These are phyloP conservation scores for Hepatocystis sp. DNA, from an alignment of 169 alveolate genomes.

Conservation along the genomic window DNA sequence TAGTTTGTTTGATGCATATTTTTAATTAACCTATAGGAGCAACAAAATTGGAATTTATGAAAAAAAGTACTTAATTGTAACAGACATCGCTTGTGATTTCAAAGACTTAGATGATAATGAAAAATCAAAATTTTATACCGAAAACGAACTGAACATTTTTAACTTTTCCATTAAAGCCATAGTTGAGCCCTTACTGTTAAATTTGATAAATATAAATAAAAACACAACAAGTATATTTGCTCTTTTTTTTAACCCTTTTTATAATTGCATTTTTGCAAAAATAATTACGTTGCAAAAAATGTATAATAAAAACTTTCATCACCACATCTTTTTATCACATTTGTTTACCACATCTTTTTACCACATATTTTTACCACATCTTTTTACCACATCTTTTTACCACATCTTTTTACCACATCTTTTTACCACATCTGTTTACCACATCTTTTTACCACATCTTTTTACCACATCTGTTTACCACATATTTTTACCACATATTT, in stretches of 20 bases:
- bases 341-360: too few species aligned
- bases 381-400: too few species aligned
- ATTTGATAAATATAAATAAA: constrained; percentile 38
- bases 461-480: too few species aligned
- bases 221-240: constrained; percentile 9
- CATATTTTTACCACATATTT: too few species aligned
- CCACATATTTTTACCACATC: too few species aligned
- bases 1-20: constrained; percentile 2
- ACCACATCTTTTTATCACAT: too few species aligned
- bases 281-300: too few species aligned
- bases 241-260: constrained; percentile 5
- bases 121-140: constrained; percentile 13
- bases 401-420: too few species aligned
- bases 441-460: too few species aligned
- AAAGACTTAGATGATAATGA: constrained; percentile 22
- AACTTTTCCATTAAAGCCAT: constrained; percentile 41
- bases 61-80: constrained; percentile 40
- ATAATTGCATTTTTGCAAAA: not conserved
- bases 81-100: constrained; percentile 55
- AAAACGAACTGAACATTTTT: constrained; percentile 37
- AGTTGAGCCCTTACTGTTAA: constrained; percentile 60
- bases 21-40: constrained; percentile 21
- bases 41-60: constrained; percentile 45
- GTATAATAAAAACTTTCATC: too few species aligned
- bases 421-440: too few species aligned